Percentiles rank a stretch among this genome's conserved stretches.
Conservation (phyloP, 129 eudicot genomes). For the Arctium minus region DNA sequence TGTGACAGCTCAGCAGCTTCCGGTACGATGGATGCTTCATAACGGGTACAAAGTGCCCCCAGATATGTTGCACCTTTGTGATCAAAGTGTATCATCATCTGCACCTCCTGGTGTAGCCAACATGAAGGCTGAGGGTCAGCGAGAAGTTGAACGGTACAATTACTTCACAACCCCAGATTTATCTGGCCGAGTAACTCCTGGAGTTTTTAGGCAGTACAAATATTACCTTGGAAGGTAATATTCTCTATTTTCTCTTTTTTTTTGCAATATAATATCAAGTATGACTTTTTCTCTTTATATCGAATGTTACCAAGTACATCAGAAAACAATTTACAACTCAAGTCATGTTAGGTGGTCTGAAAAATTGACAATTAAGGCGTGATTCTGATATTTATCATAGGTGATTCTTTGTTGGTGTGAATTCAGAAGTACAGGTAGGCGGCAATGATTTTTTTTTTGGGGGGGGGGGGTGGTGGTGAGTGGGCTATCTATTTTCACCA, state of each 20-base stretch:
- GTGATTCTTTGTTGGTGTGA: no score
- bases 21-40: conserved; percentile 95
- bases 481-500: no score
- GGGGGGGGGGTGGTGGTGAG: no score
- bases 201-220: conserved; percentile 68
- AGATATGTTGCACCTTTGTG: conserved; percentile 78
- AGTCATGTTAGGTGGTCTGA: no score
- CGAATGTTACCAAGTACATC: no score
- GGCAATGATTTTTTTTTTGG: no score
- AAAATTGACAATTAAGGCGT: no score
- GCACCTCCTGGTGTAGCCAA: conserved; percentile 2
- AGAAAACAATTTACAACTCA: no score
- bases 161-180: conserved; percentile 50
- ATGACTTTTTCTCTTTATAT: no score
- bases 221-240: conserved; percentile 84
- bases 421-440: no score
- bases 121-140: conserved; percentile 26
- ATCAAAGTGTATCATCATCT: conserved; percentile 59
- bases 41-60: conserved; percentile 89
- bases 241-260: background rate
- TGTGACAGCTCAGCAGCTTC: conserved; percentile 76
- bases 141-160: conserved; percentile 31
- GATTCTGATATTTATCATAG: no score
- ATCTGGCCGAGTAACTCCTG: conserved; percentile 73
- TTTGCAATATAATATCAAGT: background rate